phyloP scores from a whole-genome alignment of 1,284 basidiomycete genomes.

The Ganoderma multipileum region DNA sequence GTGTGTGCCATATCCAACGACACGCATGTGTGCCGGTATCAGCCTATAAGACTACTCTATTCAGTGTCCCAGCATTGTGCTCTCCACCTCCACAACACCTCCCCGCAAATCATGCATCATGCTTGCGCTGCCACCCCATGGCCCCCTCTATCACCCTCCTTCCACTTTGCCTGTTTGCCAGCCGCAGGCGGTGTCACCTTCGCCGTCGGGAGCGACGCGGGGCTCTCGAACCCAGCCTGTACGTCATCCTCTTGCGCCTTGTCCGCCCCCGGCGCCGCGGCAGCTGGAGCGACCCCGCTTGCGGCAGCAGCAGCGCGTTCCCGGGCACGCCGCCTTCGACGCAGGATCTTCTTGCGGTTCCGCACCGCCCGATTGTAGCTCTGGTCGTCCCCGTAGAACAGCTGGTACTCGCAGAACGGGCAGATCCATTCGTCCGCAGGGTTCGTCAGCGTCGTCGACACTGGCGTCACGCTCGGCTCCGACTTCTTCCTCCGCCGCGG shows the following conservation, averaged over 20 bases:
- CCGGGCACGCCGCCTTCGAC: slow-evolving; percentile 74
- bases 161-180: slow-evolving; percentile 35
- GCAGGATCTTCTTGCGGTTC: slow-evolving; percentile 80
- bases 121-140: slow-evolving; percentile 18
- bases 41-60: slow-evolving; percentile 2
- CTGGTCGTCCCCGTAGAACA: slow-evolving; percentile 82
- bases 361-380: slow-evolving; percentile 71
- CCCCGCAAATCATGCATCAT: slow-evolving; percentile 10
- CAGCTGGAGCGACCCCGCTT: slow-evolving; percentile 37
- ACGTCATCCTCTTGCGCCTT: slow-evolving; percentile 47
- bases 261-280: slow-evolving; percentile 37
- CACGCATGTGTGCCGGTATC: not conserved
- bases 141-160: slow-evolving; percentile 36
- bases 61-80: not conserved
- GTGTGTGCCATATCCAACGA: slow-evolving; percentile 7
- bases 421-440: slow-evolving; percentile 90
- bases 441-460: slow-evolving; percentile 52
- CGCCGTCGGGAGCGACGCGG: slow-evolving; percentile 16
- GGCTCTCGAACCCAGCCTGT: slow-evolving; percentile 42
- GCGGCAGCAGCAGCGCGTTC: slow-evolving; percentile 70
- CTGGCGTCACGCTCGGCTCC: slow-evolving; percentile 33
- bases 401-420: slow-evolving; percentile 84
- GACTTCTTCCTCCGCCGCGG: slow-evolving; percentile 51
- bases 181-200: slow-evolving; percentile 29
- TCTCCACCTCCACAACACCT: not conserved